A percentile compares a stretch with the other conserved stretches of the same genome.
Evolutionary conservation across 768 basidiomycete species (phyloP).

Genomic region (Vishniacozyma victoriae): DNA sequence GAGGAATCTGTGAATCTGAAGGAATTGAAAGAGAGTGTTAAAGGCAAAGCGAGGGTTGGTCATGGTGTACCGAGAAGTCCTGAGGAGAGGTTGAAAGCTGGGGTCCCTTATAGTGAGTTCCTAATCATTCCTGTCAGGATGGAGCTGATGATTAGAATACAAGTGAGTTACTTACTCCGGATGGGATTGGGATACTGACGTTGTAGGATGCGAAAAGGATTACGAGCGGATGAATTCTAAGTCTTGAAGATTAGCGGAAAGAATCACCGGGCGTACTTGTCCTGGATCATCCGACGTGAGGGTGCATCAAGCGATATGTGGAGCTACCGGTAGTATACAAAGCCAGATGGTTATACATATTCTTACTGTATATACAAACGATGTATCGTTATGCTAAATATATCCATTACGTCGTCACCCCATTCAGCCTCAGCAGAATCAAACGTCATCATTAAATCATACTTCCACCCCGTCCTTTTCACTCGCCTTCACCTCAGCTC

Average conservation of each 20-base stretch:
- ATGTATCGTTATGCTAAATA: neutral
- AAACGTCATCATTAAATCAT: constrained; percentile 7
- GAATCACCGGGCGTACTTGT: neutral
- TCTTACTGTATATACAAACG: neutral
- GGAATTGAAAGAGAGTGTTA: constrained; percentile 51
- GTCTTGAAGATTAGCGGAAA: neutral
- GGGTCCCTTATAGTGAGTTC: constrained; percentile 46
- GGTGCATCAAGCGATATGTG: too few relatives aligned
- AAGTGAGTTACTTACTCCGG: constrained; percentile 16
- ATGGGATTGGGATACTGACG: neutral
- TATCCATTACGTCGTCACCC: constrained; percentile 59
- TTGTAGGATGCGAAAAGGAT: constrained; percentile 38
- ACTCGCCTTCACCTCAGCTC: neutral
- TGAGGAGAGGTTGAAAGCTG: constrained; percentile 67
- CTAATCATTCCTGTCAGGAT: neutral
- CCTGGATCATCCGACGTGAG: neutral
- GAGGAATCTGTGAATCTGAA: constrained; percentile 21
- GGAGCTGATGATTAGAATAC: constrained; percentile 18
- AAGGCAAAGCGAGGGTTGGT: constrained; percentile 65
- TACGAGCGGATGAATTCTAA: constrained; percentile 40
- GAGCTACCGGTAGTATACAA: neutral
- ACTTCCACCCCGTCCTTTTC: constrained; percentile 1
- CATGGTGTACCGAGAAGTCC: constrained; percentile 68
- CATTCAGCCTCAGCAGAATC: constrained; percentile 51
- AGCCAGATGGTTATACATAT: neutral